Evolutionary conservation across 768 basidiomycete genomes (phyloP).

Genomic region (Psilocybe subaeruginosa): DNA sequence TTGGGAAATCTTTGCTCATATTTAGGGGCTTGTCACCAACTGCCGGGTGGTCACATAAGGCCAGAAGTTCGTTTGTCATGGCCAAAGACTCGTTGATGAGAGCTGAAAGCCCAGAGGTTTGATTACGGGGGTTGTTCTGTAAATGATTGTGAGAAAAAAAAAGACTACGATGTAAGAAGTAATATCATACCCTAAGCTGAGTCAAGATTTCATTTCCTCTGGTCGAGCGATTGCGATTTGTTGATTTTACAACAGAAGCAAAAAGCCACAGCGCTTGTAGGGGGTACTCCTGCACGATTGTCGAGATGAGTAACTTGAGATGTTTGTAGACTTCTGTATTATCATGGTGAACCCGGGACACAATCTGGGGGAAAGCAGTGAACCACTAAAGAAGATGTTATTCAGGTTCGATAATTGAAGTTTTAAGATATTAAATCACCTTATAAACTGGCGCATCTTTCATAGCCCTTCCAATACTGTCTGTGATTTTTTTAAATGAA

Average conservation of each 20-base stretch:
- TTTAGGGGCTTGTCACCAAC: constrained; percentile 41
- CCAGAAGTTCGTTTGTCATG: constrained; percentile 74
- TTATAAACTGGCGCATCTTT: constrained; percentile 77
- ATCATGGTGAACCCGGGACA: constrained; percentile 85
- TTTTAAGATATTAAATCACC: constrained; percentile 42
- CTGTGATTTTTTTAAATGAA: constrained; percentile 59
- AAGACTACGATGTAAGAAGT: background rate
- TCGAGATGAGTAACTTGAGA: constrained; percentile 67
- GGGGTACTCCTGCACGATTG: constrained; percentile 82
- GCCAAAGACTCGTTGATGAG: constrained; percentile 57
- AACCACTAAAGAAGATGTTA: constrained; percentile 68
- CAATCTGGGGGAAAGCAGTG: constrained; percentile 95
- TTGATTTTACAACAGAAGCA: constrained; percentile 86
- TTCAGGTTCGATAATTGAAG: background rate
- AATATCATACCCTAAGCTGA: constrained; percentile 51
- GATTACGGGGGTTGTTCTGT: constrained; percentile 51
- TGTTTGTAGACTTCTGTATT: constrained; percentile 62
- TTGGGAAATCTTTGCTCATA: constrained; percentile 60
- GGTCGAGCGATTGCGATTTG: constrained; percentile 56
- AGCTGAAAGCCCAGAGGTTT: constrained; percentile 39
- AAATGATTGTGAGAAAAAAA: background rate
- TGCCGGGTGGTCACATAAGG: constrained; percentile 61
- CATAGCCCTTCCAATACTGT: constrained; percentile 55
- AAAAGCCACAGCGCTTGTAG: constrained; percentile 94
- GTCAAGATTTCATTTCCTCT: constrained; percentile 65